Evolutionary conservation across 306 rosid species (phyloP).

Genomic region (Quercus agrifolia): DNA sequence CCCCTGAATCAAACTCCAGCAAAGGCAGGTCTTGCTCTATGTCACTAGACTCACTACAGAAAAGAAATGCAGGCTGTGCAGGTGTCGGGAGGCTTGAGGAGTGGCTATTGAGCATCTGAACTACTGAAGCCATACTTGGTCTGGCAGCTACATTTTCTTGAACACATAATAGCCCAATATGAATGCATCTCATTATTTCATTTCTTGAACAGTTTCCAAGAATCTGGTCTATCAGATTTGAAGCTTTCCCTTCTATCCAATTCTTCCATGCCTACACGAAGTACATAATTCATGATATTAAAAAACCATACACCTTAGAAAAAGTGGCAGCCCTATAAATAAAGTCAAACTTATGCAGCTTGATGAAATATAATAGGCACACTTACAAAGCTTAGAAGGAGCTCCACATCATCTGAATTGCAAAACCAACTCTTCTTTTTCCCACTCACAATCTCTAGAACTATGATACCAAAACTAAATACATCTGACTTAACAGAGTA

Average conservation of each 20-base stretch:
- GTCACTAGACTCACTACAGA: too few species aligned
- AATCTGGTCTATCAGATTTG: not conserved
- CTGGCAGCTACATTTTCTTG: not conserved
- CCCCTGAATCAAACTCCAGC: too few species aligned
- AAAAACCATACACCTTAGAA: not conserved
- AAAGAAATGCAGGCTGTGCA: constrained; percentile 1
- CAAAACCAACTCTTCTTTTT: too few species aligned
- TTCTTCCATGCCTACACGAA: constrained; percentile 7
- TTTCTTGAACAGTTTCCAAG: not conserved
- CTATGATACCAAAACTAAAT: too few species aligned
- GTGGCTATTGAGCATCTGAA: constrained; percentile 13
- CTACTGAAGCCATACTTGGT: constrained; percentile 1
- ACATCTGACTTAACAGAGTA: too few species aligned
- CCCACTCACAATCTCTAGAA: too few species aligned
- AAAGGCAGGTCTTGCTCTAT: not conserved
- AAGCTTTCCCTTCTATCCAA: constrained; percentile 9
- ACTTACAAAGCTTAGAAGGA: constrained; percentile 20
- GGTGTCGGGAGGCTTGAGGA: constrained; percentile 8
- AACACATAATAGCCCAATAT: too few species aligned
- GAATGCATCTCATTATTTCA: not conserved
- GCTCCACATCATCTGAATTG: not conserved
- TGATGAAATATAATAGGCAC: too few species aligned
- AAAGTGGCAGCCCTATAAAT: too few species aligned
- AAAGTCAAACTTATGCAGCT: too few species aligned
- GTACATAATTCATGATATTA: not conserved